Base-by-base conservation (phyloP, 345 rosid species). In the Kernera saxatilis region DNA sequence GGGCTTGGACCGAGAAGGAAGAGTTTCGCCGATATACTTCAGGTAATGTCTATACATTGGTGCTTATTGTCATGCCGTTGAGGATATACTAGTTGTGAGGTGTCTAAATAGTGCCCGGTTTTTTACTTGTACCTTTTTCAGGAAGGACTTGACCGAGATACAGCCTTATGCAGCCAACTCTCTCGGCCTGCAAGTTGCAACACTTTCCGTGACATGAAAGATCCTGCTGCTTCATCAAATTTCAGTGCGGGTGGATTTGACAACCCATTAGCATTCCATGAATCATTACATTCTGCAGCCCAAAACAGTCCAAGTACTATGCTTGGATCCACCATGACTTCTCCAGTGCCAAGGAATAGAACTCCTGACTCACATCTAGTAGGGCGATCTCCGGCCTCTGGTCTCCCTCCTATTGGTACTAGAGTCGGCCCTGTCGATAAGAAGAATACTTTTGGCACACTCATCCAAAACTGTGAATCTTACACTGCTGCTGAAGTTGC, bases 11-110 rank as follows among this genome's bases (percentile, higher is more conserved):
- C 83, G 1, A 87, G 95, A 85, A 85, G 91, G 85, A 94, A 86
- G 84, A 94, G 99, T 82, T 91, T 89, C 74, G 92, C 99, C 13
- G 97, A 94, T 85, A 91, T 89, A 71, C 90, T 94, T 78, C 97
- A 89, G 96, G 97, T 89, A 71, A 48, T 46, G 21, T 33, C 54
- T 57, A 30, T 23, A 17, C n/a, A 49, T 57, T 67, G 15, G 10
- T 67, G 57, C 15, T 15, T 60, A 13, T 55, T 35, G 14, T 11
- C 22, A 43, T 59, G 9, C n/a, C 44, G 12, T 36, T 45, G 43
- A 45, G 6, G 17, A 57, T 45, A 25, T 50, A 19, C 50, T 48
- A 33, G 36, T 27, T 51, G 9, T 26, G 40, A 44, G 4, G 43
- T 52, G 23, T 12, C 17, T 60, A 25, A 8, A 19, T 27, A 26